Percentiles rank a stretch among this genome's conserved stretches.
These are phyloP conservation scores for Penicillium sp. DNA, from an alignment of 2,329 filamentous ascomycete genomes.

Conservation along the genomic window DNA sequence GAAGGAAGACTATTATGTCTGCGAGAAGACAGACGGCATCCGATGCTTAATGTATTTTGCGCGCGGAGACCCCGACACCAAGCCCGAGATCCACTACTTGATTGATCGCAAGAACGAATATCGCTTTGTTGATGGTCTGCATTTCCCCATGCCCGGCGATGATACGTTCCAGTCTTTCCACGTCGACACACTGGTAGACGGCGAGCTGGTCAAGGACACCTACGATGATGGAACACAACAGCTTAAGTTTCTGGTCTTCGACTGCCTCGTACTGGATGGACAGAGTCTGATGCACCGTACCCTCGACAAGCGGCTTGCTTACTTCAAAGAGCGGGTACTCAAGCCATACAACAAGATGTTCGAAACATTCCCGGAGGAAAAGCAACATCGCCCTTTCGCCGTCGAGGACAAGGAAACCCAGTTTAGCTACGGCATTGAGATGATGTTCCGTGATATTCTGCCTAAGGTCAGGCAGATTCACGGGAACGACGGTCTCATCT, in stretches of 20 bases:
- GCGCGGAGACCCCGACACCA: slow-evolving; percentile 55
- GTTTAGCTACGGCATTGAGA: slow-evolving; percentile 82
- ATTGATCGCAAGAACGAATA: slow-evolving; percentile 99
- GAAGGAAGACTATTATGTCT: slow-evolving; percentile 89
- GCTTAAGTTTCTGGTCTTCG: slow-evolving; percentile 88
- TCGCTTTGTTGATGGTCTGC: slow-evolving; percentile 78
- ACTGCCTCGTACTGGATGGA: slow-evolving; percentile 82
- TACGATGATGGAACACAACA: slow-evolving; percentile 68
- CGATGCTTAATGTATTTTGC: slow-evolving; percentile 93
- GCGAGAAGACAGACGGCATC: slow-evolving; percentile 97
- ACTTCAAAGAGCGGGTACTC: slow-evolving; percentile 78
- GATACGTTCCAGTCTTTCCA: slow-evolving; percentile 69
- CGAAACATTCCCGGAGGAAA: slow-evolving; percentile 74
- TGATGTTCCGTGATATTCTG: slow-evolving; percentile 88
- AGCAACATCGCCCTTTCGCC: slow-evolving; percentile 73
- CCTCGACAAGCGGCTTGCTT: slow-evolving; percentile 85
- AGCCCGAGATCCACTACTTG: slow-evolving; percentile 79
- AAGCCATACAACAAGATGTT: slow-evolving; percentile 76
- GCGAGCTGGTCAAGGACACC: slow-evolving; percentile 89
- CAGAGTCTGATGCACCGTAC: slow-evolving; percentile 76
- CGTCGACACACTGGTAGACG: slow-evolving; percentile 81
- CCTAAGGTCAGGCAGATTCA: slow-evolving; percentile 74
- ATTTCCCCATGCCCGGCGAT: slow-evolving; percentile 75
- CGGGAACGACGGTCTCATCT: slow-evolving; percentile 95
- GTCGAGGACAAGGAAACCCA: slow-evolving; percentile 90